These are phyloP conservation scores for Acrocalymma vagum DNA, from an alignment of 2,329 filamentous ascomycete species.

Conservation along the genomic window DNA sequence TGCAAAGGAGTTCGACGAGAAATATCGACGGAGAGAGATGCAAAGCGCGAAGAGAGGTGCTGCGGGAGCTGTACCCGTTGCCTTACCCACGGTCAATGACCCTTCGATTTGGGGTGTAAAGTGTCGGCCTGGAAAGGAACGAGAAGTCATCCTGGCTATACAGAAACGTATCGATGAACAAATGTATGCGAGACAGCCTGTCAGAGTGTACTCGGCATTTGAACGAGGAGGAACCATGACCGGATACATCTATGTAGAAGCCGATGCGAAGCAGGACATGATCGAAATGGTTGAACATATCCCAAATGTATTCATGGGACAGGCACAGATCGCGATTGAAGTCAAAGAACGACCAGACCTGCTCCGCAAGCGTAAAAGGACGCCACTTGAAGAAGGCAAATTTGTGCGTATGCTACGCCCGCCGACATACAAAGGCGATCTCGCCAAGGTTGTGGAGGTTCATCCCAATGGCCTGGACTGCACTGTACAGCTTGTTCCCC, in stretches of 20 bases:
- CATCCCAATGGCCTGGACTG: slow-evolving; percentile 93
- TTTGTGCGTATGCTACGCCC: slow-evolving; percentile 89
- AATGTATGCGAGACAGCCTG: slow-evolving; percentile 77
- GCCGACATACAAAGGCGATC: slow-evolving; percentile 83
- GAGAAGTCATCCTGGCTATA: slow-evolving; percentile 86
- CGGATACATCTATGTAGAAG: slow-evolving; percentile 95
- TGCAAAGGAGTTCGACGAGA: slow-evolving; percentile 80
- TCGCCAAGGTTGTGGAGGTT: slow-evolving; percentile 91
- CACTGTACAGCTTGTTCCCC: slow-evolving; percentile 84
- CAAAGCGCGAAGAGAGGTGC: slow-evolving; percentile 39
- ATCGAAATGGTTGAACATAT: slow-evolving; percentile 83
- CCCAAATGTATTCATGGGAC: slow-evolving; percentile 87
- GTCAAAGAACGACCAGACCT: slow-evolving; percentile 98
- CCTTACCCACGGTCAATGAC: slow-evolving; percentile 93
- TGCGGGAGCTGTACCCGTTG: slow-evolving; percentile 57
- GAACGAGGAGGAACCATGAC: slow-evolving; percentile 90
- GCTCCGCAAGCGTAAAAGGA: slow-evolving; percentile 87
- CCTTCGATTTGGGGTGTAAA: slow-evolving; percentile 95
- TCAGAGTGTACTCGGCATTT: slow-evolving; percentile 89
- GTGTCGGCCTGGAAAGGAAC: slow-evolving; percentile 94
- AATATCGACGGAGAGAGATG: slow-evolving; percentile 77
- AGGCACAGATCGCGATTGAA: slow-evolving; percentile 86
- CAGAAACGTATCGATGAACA: slow-evolving; percentile 89
- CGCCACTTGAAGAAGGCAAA: slow-evolving; percentile 79
- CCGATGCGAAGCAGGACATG: slow-evolving; percentile 85